Percentiles rank a stretch among this genome's conserved stretches.
These are phyloP conservation scores for Vickermania spadyakhi DNA, from an alignment of 208 protist species.

Conservation along the genomic window DNA sequence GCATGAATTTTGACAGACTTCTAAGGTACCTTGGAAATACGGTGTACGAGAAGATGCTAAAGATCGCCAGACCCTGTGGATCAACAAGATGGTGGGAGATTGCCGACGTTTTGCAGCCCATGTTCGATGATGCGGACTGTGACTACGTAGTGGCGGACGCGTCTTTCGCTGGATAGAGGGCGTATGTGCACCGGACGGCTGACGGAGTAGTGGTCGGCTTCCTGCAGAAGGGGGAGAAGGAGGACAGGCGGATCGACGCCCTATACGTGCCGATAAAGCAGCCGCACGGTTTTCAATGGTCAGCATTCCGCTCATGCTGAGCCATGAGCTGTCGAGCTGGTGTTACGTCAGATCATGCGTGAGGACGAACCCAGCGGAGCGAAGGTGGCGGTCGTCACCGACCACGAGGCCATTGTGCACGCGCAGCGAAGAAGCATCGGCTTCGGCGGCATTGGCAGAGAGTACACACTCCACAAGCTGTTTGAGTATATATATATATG, in stretches of 20 bases:
- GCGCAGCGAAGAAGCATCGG: conserved; percentile 1
- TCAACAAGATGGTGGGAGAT: conserved; percentile 4
- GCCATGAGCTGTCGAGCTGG: conserved; percentile 1
- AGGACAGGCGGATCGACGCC: conserved; percentile 1
- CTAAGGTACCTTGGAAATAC: neutral
- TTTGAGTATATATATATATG: conserved; percentile 3
- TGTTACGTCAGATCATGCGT: conserved; percentile 1
- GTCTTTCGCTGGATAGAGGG: neutral
- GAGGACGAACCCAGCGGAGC: conserved; percentile 1
- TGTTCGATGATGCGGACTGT: neutral
- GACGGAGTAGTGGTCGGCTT: neutral
- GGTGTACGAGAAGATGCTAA: neutral
- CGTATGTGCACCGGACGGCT: neutral
- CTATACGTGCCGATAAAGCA: neutral
- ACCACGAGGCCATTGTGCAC: conserved; percentile 3
- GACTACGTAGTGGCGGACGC: conserved; percentile 3
- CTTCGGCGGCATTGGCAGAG: conserved; percentile 1
- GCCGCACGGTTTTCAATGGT: conserved; percentile 1
- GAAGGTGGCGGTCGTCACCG: conserved; percentile 1
- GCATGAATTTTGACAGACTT: neutral
- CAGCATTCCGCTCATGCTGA: conserved; percentile 4
- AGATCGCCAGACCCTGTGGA: neutral
- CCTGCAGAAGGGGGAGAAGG: neutral
- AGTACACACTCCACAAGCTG: conserved; percentile 2
- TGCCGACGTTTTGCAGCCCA: neutral